These are phyloP conservation scores for Dichotomopilus funicola DNA, from an alignment of 2,329 filamentous ascomycete species.

Conservation along the genomic window DNA sequence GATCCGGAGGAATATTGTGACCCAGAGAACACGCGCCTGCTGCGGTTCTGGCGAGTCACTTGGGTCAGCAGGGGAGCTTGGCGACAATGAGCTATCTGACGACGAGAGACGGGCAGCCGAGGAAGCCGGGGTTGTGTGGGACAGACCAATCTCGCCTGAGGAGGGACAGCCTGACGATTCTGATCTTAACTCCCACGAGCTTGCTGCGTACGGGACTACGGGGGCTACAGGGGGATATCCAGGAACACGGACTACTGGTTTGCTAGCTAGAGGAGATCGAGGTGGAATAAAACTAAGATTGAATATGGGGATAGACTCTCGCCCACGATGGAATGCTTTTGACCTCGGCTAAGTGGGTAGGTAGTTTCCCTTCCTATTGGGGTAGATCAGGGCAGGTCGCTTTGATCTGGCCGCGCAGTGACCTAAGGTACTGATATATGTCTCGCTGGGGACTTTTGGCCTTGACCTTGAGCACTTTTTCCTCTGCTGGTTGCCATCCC, in stretches of 20 bases:
- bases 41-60: not conserved
- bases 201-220: not conserved
- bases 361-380: not conserved
- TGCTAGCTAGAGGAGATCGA: not conserved
- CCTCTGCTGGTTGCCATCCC: not conserved
- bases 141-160: not conserved
- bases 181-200: not conserved
- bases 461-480: not conserved
- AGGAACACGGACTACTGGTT: not conserved
- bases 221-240: not conserved
- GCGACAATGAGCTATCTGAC: not conserved
- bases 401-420: not conserved
- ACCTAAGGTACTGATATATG: not conserved
- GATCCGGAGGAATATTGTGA: not conserved
- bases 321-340: not conserved
- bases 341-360: not conserved
- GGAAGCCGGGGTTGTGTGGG: constrained; percentile 1
- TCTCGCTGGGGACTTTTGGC: not conserved
- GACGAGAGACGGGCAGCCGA: constrained; percentile 1
- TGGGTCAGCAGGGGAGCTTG: not conserved
- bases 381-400: not conserved
- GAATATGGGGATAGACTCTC: not conserved
- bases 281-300: not conserved
- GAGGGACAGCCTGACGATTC: not conserved
- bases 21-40: not conserved